Conservation (phyloP, 495 filamentous ascomycete species). For the Hypomontagnella monticulosa region DNA sequence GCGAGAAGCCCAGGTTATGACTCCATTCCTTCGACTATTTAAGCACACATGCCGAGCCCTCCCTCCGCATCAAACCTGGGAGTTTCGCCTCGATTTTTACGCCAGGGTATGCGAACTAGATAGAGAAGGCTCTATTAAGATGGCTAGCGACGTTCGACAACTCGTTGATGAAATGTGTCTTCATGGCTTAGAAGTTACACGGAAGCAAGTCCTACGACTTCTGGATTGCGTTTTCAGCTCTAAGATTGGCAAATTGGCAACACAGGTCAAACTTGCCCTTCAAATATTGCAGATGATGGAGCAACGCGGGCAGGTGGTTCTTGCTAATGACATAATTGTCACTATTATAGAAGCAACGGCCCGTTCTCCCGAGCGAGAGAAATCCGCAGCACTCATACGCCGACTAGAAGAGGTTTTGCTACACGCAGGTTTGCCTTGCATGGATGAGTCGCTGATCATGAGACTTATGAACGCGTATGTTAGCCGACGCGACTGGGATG, state of each 20-base stretch:
- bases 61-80: constrained; percentile 43
- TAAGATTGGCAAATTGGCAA: not conserved
- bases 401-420: constrained; percentile 42
- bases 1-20: not conserved
- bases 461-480: constrained; percentile 59
- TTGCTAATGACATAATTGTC: constrained; percentile 52
- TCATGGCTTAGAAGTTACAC: constrained; percentile 46
- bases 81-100: constrained; percentile 44
- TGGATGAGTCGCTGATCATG: constrained; percentile 57
- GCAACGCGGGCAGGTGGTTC: constrained; percentile 45
- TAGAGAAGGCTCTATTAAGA: not conserved
- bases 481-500: constrained; percentile 56
- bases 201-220: constrained; percentile 45
- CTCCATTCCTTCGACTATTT: constrained; percentile 41
- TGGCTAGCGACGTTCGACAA: constrained; percentile 7
- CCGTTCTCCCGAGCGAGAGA: not conserved
- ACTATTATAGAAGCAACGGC: constrained; percentile 50
- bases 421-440: constrained; percentile 53
- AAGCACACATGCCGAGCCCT: constrained; percentile 39
- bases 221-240: constrained; percentile 47
- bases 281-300: constrained; percentile 52
- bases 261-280: constrained; percentile 45
- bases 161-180: constrained; percentile 44
- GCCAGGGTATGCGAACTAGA: constrained; percentile 25
- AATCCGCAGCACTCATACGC: constrained; percentile 24